Percentiles rank a stretch among this genome's conserved stretches.
phyloP scores from a whole-genome alignment of 208 protist genomes.

The Porcisia hertigi region DNA sequence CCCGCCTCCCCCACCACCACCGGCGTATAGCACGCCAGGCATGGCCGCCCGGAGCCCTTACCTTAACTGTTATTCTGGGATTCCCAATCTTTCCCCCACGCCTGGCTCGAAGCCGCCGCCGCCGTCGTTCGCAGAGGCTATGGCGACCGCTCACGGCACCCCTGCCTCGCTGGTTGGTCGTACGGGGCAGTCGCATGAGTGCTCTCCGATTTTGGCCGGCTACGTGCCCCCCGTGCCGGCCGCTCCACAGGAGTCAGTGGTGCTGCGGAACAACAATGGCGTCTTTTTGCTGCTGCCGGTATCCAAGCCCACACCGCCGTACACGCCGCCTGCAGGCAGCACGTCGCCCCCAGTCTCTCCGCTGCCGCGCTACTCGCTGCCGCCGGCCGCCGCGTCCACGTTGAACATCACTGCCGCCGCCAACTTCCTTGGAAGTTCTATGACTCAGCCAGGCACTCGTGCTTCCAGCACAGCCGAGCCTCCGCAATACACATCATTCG shows the following conservation, averaged over 20 bases:
- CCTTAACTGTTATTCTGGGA: constrained; percentile 43
- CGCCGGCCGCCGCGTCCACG: constrained; percentile 43
- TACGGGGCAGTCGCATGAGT: constrained; percentile 40
- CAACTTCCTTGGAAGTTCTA: constrained; percentile 34
- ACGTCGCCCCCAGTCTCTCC: constrained; percentile 68
- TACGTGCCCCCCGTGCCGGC: constrained; percentile 71
- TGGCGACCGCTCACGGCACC: constrained; percentile 41
- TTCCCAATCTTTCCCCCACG: constrained; percentile 26
- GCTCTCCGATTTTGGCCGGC: constrained; percentile 56
- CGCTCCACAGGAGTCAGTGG: constrained; percentile 61
- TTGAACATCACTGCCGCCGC: constrained; percentile 25
- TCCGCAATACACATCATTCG: constrained; percentile 34
- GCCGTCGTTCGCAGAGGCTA: constrained; percentile 75
- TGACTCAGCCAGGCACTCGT: constrained; percentile 30
- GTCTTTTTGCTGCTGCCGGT: constrained; percentile 77
- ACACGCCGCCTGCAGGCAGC: constrained; percentile 53
- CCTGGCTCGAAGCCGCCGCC: constrained; percentile 42
- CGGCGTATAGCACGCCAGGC: constrained; percentile 37
- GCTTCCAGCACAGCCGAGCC: constrained; percentile 23
- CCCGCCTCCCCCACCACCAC: constrained; percentile 29
- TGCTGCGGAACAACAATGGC: constrained; percentile 82
- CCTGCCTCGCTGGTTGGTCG: constrained; percentile 25
- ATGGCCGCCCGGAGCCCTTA: constrained; percentile 32
- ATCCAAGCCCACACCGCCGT: constrained; percentile 66
- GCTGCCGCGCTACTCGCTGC: constrained; percentile 74